Base-by-base conservation (phyloP, 2,329 filamentous ascomycete genomes). In the Sporothrix globosa region DNA sequence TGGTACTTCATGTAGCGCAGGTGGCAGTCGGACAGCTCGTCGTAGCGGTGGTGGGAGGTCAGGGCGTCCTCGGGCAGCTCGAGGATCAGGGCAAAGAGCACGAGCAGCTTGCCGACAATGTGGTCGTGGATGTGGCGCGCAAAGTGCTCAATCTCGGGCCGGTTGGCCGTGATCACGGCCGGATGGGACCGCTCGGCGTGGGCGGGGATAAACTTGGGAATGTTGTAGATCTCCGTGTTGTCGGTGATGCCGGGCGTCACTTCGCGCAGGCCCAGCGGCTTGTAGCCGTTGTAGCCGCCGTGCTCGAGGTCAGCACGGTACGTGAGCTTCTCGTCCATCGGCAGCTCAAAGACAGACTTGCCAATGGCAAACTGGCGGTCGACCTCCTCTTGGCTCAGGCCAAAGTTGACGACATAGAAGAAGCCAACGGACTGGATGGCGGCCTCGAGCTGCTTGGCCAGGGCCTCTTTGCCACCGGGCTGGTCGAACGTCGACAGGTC, bases 1-100 rank as follows among this genome's bases (percentile, higher is more conserved):
- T 81, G 79, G 75, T 88, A 88, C 61, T 85, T 81, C 86, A 88
- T 88, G 77, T 88, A 88, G 13, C 87, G 83, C 53, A 88, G 80
- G 73, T 88, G 86, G 68, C 86, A 83, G 71, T 88, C 86, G 39
- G 83, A 82, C 27, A 83, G 81, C 58, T 82, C 79, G 2, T 87
- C 83, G 74, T 88, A 90, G 1, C 79, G 80, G 74, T 90, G 87
- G 63, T 84, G 81, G 4, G 82, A 81, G 5, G 86, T 82, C 4
- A 90, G 81, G 66, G 84, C 82, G 3, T 88, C 83, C 74, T 88
- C 86, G 48, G 86, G 84, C 0, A 90, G 79, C 74, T 89, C 82
- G 0, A 90, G 81, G 0, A 88, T 78, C 67, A 88, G 84, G 7
- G 87, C 86, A 68, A 90, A 86, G n/a, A 90, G 82, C 0, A 82